Base-by-base conservation (phyloP, 1,139 yeast genomes). In the Schwanniomyces etchellsii region DNA sequence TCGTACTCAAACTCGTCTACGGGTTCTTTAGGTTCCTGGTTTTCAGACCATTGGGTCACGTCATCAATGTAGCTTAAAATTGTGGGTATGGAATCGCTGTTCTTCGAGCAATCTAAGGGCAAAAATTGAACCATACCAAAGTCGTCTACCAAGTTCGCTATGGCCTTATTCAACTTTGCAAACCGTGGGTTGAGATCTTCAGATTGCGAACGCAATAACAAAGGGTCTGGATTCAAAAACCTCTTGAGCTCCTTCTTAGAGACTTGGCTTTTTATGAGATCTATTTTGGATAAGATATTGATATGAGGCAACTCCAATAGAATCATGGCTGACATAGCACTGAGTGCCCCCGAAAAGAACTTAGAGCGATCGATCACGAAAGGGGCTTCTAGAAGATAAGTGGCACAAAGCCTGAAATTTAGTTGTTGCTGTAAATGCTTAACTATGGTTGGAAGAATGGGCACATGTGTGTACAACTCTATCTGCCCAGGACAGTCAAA, bases 401-500 rank as follows among this genome's bases (percentile, higher is more conserved):
- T 78, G 9, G 96, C 96, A 64, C 98, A 91, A 15, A 93, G 60
- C 39, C 79, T 83, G 62, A 91, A 89, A 50, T 83, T 84, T 48
- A 89, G 64, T 40, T 77, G 80, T 35, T 76, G 75, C 46, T 81
- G 82, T 42, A 91, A 66, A 57, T 91, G 97, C 43, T 77, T 78
- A 6, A 86, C 93, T 11, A 91, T 77, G 4, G 86, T 74, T 2
- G 98, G 98, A 29, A 91, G 65, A 5, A 88, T 91, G 0, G 98
- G 97, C 20, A 89, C 77, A 55, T 91, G 99, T 3, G 96, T 88
- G 54, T 91, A 91, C 24, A 91, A 69, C 54, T 91, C 99, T 39
- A 93, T 89, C 55, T 91, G 99, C 2, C 98, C 98, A 0, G 99
- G 99, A 56, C 97, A 89, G 54, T 93, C 99, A 55, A 91, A 86